Evolutionary conservation across 768 basidiomycete genomes (phyloP).

Genomic region (Mycena venus): DNA sequence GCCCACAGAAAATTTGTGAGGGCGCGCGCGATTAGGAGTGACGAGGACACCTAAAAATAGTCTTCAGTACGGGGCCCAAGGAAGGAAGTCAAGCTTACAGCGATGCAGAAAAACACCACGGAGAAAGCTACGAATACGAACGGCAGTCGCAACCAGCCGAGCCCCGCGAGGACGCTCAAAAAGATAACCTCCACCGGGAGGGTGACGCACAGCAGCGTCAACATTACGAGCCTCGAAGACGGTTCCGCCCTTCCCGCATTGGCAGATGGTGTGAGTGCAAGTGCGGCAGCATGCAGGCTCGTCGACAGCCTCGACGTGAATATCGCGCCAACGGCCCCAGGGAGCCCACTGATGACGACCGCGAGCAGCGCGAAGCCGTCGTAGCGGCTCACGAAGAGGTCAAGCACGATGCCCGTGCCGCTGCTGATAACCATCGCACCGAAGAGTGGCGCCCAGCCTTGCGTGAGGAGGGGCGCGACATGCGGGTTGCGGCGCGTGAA

Average conservation of each 20-base stretch:
- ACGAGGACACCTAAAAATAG: slow-evolving; percentile 74
- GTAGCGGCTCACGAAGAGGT: slow-evolving; percentile 89
- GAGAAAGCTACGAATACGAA: slow-evolving; percentile 78
- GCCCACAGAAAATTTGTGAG: slow-evolving; percentile 87
- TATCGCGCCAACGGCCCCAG: slow-evolving; percentile 92
- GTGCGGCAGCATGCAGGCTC: slow-evolving; percentile 78
- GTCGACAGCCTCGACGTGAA: slow-evolving; percentile 94
- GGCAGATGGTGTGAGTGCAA: slow-evolving; percentile 42
- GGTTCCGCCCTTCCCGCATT: slow-evolving; percentile 45
- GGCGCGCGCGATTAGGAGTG: slow-evolving; percentile 73
- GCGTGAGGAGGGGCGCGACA: slow-evolving; percentile 78
- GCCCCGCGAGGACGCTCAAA: slow-evolving; percentile 68
- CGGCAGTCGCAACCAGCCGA: slow-evolving; percentile 86
- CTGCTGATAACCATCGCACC: slow-evolving; percentile 91
- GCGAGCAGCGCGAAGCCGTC: slow-evolving; percentile 91
- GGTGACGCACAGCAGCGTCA: slow-evolving; percentile 80
- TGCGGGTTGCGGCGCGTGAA: slow-evolving; percentile 75
- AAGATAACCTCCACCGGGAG: slow-evolving; percentile 87
- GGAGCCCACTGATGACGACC: slow-evolving; percentile 90
- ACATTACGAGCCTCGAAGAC: slow-evolving; percentile 67
- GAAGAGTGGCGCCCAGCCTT: slow-evolving; percentile 93
- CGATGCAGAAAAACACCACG: slow-evolving; percentile 78
- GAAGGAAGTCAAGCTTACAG: slow-evolving; percentile 64
- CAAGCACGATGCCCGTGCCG: slow-evolving; percentile 92
- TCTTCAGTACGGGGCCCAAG: not conserved